Base-by-base conservation (phyloP, 768 basidiomycete species). In the Lactarius deliciosus region DNA sequence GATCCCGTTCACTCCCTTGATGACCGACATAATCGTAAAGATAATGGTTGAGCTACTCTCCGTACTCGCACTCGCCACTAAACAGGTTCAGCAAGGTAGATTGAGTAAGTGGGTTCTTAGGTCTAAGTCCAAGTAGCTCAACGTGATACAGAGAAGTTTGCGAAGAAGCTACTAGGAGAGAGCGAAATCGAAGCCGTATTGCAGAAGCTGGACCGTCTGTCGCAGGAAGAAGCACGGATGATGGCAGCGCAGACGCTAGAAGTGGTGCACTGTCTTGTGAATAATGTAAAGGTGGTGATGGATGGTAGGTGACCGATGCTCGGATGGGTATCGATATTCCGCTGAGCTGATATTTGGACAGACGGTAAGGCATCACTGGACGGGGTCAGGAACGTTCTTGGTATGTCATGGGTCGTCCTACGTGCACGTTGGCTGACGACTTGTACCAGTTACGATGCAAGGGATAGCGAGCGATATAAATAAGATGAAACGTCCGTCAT, bases 401-500 rank as follows among this genome's bases (percentile, higher is more conserved):
- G 47, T 47, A 47, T 47, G 47, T 13, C 1, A 47, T n/a, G 9
- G n/a, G 47, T 2, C 11, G 5, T 47, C 10, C 25, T 10, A 22
- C 13, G 3, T 11, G 4, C 9, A 10, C 22, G 47, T 10, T 8
- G 1, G n/a, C 11, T 36, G 11, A 32, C n/a, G 8, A n/a, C 47
- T 22, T 13, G 22, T 56, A 18, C 36, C 34, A 58, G 57, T 34
- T 7, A 40, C 38, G 13, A 58, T 38, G 57, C 57, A 58, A 40
- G 34, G 55, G 55, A 56, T 32, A n/a, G 55, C 30, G 20, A 32
- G 32, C 20, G 55, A 56, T 15, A 32, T 56, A 32, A 56, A 56
- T 32, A 56, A 56, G 18, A 56, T 56, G 30, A 56, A 56, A n/a
- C 55, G 55, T 56, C 18, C 55, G 55, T 56, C 32, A 20, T 18